A percentile compares a stretch with the other conserved stretches of the same genome.
phyloP scores from a whole-genome alignment of 1,139 yeast species.

The Blastobotrys persicus region DNA sequence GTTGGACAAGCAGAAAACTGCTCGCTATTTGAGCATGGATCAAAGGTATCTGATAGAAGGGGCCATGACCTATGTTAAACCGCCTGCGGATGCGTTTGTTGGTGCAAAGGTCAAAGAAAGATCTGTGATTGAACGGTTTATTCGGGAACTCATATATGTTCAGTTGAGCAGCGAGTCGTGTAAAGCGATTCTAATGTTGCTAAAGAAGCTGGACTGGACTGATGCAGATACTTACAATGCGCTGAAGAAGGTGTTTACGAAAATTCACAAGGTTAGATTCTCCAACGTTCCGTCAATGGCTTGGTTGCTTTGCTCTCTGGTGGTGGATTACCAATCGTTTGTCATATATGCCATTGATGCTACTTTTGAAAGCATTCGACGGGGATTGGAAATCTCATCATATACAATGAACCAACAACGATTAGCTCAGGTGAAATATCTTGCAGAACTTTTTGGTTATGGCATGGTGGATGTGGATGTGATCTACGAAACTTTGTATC shows the following conservation, averaged over 20 bases:
- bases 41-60: conserved; percentile 61
- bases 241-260: conserved; percentile 53
- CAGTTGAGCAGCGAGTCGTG: conserved; percentile 48
- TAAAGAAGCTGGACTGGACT: conserved; percentile 50
- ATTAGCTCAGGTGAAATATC: conserved; percentile 57
- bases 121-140: conserved; percentile 34
- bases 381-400: conserved; percentile 67
- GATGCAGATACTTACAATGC: conserved; percentile 44
- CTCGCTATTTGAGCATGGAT: conserved; percentile 51
- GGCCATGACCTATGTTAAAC: conserved; percentile 58
- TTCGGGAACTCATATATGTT: conserved; percentile 38
- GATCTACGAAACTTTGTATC: conserved; percentile 55
- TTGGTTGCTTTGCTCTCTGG: conserved; percentile 43
- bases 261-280: conserved; percentile 61
- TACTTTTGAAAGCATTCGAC: conserved; percentile 58
- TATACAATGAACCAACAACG: conserved; percentile 60
- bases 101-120: conserved; percentile 30
- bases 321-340: conserved; percentile 42
- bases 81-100: conserved; percentile 45
- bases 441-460: conserved; percentile 56
- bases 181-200: conserved; percentile 40
- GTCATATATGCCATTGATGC: conserved; percentile 56
- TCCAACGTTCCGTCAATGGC: conserved; percentile 55
- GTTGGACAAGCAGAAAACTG: conserved; percentile 51
- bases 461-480: conserved; percentile 49